Percentiles rank a stretch among this genome's conserved stretches.
These are phyloP conservation scores for Acacia confusa DNA, from an alignment of 306 rosid genomes.

Conservation along the genomic window DNA sequence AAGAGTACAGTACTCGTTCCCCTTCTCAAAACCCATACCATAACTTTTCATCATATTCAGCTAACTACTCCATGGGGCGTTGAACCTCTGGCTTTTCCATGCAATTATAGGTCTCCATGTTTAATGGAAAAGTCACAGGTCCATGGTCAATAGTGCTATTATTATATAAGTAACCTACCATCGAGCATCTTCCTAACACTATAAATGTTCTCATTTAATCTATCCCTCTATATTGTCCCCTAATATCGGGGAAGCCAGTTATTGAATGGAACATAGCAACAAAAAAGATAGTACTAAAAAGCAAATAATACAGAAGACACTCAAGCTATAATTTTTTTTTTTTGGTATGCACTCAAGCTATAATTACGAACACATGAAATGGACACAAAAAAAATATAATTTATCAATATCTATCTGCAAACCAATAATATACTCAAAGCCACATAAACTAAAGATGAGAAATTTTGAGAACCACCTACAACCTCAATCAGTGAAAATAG, in stretches of 20 bases:
- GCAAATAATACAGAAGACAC: conserved; percentile 12
- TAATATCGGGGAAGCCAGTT: background rate
- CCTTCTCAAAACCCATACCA: background rate
- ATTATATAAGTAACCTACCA: conserved; percentile 16
- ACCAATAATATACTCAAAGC: background rate
- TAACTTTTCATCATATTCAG: conserved; percentile 14
- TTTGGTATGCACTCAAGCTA: background rate
- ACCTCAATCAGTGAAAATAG: background rate
- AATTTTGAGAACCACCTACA: conserved; percentile 9
- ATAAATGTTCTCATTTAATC: background rate
- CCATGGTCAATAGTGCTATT: conserved; percentile 7
- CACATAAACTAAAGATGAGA: conserved; percentile 11
- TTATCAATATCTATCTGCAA: background rate
- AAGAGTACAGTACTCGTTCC: background rate
- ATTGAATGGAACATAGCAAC: background rate
- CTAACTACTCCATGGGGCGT: conserved; percentile 21
- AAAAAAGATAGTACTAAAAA: background rate
- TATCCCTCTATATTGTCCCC: background rate
- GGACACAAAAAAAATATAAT: background rate
- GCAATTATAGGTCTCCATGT: background rate
- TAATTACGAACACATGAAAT: background rate
- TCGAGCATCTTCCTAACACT: background rate
- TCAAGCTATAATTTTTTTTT: background rate
- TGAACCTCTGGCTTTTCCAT: conserved; percentile 10
- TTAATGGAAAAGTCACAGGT: background rate